Conservation (phyloP, 306 rosid species). For the Glycyrrhiza uralensis region DNA sequence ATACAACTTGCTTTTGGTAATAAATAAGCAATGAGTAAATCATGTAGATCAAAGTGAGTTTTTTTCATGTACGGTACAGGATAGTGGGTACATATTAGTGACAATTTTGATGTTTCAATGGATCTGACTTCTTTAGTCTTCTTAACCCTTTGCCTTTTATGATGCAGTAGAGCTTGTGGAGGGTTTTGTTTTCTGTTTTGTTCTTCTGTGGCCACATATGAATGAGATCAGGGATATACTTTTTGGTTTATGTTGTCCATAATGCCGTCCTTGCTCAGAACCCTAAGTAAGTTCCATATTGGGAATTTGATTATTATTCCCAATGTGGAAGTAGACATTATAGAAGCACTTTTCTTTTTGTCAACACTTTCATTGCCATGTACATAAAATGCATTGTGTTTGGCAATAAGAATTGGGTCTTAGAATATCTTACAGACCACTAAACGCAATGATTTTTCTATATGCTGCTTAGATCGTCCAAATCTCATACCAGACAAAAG, state of each 20-base stretch:
- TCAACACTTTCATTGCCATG: slow-evolving; percentile 17
- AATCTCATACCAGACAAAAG: too few species aligned
- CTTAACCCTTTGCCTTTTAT: slow-evolving; percentile 27
- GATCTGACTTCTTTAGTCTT: slow-evolving; percentile 30
- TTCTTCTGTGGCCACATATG: slow-evolving; percentile 19
- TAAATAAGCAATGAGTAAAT: slow-evolving; percentile 11
- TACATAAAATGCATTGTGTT: slow-evolving; percentile 12
- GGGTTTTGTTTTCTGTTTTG: slow-evolving; percentile 10
- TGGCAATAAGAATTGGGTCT: neutral
- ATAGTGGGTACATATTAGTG: slow-evolving; percentile 51
- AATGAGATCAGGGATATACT: slow-evolving; percentile 7
- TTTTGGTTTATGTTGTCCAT: slow-evolving; percentile 33
- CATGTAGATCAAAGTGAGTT: slow-evolving; percentile 21
- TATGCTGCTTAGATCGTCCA: neutral
- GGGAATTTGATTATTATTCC: slow-evolving; percentile 23
- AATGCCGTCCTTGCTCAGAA: slow-evolving; percentile 17
- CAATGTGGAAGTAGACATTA: neutral
- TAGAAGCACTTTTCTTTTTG: slow-evolving; percentile 3
- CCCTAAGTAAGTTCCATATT: neutral
- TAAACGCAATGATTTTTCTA: neutral
- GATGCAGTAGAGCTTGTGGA: slow-evolving; percentile 25
- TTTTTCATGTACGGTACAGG: slow-evolving; percentile 44
- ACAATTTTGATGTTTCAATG: slow-evolving; percentile 39
- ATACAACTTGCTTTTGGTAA: slow-evolving; percentile 55
- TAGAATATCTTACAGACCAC: neutral